A percentile compares a stretch with the other conserved stretches of the same genome.
phyloP scores from a whole-genome alignment of 108 stramenopile genomes.

The Bacterosira constricta region DNA sequence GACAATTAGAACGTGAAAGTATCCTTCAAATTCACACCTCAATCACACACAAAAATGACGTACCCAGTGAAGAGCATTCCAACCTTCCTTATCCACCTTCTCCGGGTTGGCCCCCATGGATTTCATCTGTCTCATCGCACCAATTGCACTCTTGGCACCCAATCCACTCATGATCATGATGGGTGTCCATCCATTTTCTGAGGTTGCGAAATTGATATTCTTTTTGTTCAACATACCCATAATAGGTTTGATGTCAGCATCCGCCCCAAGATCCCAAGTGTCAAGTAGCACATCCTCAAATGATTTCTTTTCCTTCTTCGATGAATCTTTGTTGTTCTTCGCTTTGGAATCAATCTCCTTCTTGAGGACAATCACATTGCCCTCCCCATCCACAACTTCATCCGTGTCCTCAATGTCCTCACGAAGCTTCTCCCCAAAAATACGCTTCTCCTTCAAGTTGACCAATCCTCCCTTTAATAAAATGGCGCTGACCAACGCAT shows the following conservation, averaged over 20 bases:
- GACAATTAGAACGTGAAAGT: not conserved
- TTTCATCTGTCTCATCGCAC: conserved; percentile 63
- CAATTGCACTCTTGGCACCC: conserved; percentile 51
- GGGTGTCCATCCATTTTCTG: conserved; percentile 86
- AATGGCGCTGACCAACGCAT: conserved; percentile 63
- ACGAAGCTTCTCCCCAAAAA: conserved; percentile 76
- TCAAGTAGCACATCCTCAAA: conserved; percentile 85
- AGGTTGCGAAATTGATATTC: conserved; percentile 77
- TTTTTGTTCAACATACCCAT: conserved; percentile 64
- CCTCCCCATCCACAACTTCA: conserved; percentile 68
- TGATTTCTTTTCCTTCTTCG: conserved; percentile 27
- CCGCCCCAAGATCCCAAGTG: conserved; percentile 86
- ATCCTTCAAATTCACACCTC: not conserved
- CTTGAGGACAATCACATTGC: conserved; percentile 60
- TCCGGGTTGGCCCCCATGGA: conserved; percentile 77
- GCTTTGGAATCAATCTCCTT: conserved; percentile 25
- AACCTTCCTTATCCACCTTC: conserved; percentile 77
- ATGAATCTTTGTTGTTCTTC: conserved; percentile 11
- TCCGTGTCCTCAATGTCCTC: conserved; percentile 67
- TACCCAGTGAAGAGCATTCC: conserved; percentile 89
- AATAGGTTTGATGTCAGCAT: conserved; percentile 72
- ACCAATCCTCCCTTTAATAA: conserved; percentile 56
- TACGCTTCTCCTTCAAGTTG: conserved; percentile 52
- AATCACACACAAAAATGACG: not conserved
- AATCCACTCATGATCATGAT: conserved; percentile 85